Conservation (phyloP, 176 grass and related monocot genomes). For the Neostapfia colusana region DNA sequence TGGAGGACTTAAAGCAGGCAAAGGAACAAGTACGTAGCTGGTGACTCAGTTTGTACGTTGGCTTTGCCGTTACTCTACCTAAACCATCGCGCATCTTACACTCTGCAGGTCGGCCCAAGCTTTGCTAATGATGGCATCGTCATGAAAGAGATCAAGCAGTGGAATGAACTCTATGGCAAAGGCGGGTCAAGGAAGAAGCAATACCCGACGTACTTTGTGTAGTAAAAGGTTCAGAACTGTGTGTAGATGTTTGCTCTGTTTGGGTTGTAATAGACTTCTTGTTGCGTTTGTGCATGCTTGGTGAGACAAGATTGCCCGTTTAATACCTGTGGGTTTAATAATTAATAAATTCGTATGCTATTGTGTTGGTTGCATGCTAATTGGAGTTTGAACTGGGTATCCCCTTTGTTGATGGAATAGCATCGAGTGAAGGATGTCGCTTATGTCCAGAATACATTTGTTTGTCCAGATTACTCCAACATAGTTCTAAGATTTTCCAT, state of each 20-base stretch:
- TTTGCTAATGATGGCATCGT: slow-evolving; percentile 55
- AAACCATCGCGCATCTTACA: neutral
- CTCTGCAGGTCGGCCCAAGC: slow-evolving; percentile 63
- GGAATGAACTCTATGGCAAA: slow-evolving; percentile 86
- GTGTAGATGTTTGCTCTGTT: neutral
- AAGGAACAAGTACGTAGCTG: slow-evolving; percentile 66
- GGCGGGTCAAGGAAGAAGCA: slow-evolving; percentile 76
- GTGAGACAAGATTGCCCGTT: neutral
- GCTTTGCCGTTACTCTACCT: neutral
- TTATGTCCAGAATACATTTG: neutral
- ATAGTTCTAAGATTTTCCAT: too few species aligned
- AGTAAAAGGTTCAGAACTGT: neutral
- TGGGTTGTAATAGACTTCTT: slow-evolving; percentile 10
- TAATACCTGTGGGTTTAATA: neutral
- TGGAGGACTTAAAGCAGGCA: slow-evolving; percentile 82
- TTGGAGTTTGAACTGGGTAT: neutral
- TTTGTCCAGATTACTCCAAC: too few species aligned
- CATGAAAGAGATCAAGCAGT: slow-evolving; percentile 76
- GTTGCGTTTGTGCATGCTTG: neutral
- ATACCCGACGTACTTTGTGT: slow-evolving; percentile 69
- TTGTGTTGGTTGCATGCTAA: neutral
- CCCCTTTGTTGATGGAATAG: neutral
- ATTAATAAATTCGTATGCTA: neutral
- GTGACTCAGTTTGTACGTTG: neutral
- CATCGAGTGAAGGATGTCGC: neutral